These are phyloP conservation scores for Calamus simplicifolius DNA, from an alignment of 176 grass and related monocot genomes.

Conservation along the genomic window DNA sequence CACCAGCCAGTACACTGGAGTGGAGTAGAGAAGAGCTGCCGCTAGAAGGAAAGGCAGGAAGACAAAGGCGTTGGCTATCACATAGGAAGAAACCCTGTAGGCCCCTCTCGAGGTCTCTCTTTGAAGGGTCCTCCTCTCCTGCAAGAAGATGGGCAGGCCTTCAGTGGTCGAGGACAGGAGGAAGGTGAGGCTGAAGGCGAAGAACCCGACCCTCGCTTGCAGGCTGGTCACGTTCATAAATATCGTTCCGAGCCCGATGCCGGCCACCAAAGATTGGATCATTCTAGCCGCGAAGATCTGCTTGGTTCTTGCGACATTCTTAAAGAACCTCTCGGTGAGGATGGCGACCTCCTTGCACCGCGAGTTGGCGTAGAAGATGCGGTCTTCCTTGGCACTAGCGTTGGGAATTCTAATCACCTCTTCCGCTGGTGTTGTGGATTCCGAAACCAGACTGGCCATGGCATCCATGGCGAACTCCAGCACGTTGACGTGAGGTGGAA, in stretches of 20 bases:
- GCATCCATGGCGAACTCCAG: slow-evolving; percentile 88
- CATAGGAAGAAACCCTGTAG: slow-evolving; percentile 83
- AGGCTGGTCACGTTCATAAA: background rate
- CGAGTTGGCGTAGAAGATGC: slow-evolving; percentile 48
- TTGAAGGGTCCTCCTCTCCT: slow-evolving; percentile 70
- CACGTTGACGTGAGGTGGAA: slow-evolving; percentile 76
- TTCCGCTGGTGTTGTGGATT: background rate
- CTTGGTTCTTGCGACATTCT: slow-evolving; percentile 62
- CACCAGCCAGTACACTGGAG: slow-evolving; percentile 85
- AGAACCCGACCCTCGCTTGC: background rate
- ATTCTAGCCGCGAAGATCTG: slow-evolving; percentile 44
- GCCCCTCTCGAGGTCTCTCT: slow-evolving; percentile 74
- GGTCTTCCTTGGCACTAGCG: slow-evolving; percentile 1
- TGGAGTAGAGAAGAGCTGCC: slow-evolving; percentile 47
- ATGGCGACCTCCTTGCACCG: slow-evolving; percentile 33
- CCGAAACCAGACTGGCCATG: slow-evolving; percentile 16
- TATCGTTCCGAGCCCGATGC: background rate
- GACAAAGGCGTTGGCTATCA: slow-evolving; percentile 51
- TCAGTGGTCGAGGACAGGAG: slow-evolving; percentile 39
- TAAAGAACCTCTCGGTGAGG: slow-evolving; percentile 43
- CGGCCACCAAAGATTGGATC: background rate
- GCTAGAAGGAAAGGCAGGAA: slow-evolving; percentile 66
- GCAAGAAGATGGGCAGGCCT: slow-evolving; percentile 75
- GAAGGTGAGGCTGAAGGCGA: background rate
- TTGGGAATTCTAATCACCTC: background rate